These are phyloP conservation scores for Aspergillus coremiiformis DNA, from an alignment of 495 filamentous ascomycete genomes.

Conservation along the genomic window DNA sequence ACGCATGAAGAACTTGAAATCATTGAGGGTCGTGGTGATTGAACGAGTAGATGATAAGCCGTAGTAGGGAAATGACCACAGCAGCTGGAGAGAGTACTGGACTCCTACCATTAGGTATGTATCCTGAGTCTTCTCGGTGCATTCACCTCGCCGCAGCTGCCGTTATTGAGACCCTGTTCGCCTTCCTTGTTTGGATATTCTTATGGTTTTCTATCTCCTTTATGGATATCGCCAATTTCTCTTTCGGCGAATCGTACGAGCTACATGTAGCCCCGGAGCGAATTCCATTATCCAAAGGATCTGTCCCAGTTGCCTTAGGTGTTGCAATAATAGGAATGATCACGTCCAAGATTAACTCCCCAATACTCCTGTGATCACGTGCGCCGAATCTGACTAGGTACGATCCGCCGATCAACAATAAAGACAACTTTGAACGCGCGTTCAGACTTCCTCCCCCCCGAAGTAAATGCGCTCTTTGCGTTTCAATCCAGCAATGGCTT, in stretches of 20 bases:
- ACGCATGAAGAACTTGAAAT: not conserved
- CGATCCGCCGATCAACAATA: not conserved
- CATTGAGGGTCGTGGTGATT: too few species aligned
- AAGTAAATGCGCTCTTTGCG: not conserved
- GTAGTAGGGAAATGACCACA: not conserved
- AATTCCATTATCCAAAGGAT: not conserved
- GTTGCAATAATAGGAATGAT: too few species aligned
- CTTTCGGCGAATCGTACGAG: too few species aligned
- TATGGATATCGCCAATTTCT: not conserved
- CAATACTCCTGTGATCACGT: not conserved
- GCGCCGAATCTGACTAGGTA: not conserved
- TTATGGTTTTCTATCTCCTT: not conserved
- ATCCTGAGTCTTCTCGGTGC: not conserved
- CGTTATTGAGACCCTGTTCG: not conserved
- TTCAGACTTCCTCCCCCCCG: not conserved
- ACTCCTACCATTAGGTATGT: not conserved
- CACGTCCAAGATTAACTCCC: not conserved
- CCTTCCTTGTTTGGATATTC: too few species aligned
- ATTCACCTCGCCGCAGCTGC: not conserved
- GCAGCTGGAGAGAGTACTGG: too few species aligned
- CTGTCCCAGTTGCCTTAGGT: not conserved
- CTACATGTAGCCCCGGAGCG: too few species aligned
- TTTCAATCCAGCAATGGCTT: conserved; percentile 2
- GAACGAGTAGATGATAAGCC: not conserved
- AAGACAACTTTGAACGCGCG: conserved; percentile 1